Evolutionary conservation across 345 rosid genomes (phyloP), one percentile per base, ranked within the genome.

Genomic region (Eucalyptus cladocalyx): DNA sequence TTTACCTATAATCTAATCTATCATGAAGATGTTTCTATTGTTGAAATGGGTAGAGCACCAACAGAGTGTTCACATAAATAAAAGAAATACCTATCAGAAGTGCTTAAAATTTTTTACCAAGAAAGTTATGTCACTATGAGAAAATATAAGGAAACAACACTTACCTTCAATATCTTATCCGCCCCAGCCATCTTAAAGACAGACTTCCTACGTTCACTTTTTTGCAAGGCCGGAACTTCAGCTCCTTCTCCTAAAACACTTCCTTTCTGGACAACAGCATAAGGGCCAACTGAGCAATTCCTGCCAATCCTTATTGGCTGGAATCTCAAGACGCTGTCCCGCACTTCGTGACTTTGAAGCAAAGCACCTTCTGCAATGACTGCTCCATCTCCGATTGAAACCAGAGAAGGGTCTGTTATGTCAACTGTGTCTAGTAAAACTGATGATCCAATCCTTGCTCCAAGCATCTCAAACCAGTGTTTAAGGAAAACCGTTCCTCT

Each of bases 351-450:
- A 86, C 95, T 90, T 93, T 95, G 97, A 90, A 95, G 72, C 89
- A 94, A 83, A 48, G 95, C 94, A 43, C 96, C 96, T 90, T 95
- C 97, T 21, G 97, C 91, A 72, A 95, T 90, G 30, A 94, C 95
- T 58, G 93, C 91, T 87, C 96, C 95, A 90, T 95, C 94, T 85
- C 95, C 95, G 26, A 95, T 93, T 7, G 94, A 94, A 89, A 94
- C 94, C n/a, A 94, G 90, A 88, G 95, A 93, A 24, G 95, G 97
- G 89, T 94, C 97, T 51, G 97, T 93, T 37, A 95, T 94, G 54
- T 94, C 95, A 60, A 93, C 89, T 2, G 95, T 93, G 80, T 95
- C 96, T 2, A 95, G 93, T 91, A 95, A 86, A 80, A 94, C 95
- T 69, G 95, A 94, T 67, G 95, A 91, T 67, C 95, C 97, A 58